phyloP scores from a whole-genome alignment of 2,329 filamentous ascomycete genomes.

The Fusarium odoratissimum region DNA sequence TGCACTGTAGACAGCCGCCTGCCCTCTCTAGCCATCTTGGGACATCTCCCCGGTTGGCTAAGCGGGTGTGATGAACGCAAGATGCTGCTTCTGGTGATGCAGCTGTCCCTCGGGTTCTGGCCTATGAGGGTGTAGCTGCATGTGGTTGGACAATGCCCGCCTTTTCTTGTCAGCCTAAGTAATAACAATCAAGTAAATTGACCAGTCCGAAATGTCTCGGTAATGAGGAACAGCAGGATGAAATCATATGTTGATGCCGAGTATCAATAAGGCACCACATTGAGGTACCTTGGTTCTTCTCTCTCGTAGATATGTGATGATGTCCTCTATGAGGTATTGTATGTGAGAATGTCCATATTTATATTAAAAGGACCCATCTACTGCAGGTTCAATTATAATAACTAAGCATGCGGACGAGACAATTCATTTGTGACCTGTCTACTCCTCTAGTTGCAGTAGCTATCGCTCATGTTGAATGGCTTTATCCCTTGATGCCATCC shows the following conservation, averaged over 20 bases:
- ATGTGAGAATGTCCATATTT: constrained; percentile 6
- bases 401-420: constrained; percentile 18
- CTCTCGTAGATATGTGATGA: neutral
- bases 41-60: constrained; percentile 34
- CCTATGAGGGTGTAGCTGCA: constrained; percentile 12
- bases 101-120: constrained; percentile 23
- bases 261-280: neutral
- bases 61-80: constrained; percentile 37
- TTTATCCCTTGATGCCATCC: constrained; percentile 40
- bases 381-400: constrained; percentile 20
- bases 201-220: constrained; percentile 21
- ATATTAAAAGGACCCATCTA: constrained; percentile 15
- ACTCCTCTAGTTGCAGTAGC: constrained; percentile 25
- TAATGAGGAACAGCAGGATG: constrained; percentile 3
- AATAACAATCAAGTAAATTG: neutral
- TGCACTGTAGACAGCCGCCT: constrained; percentile 24
- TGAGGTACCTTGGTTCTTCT: neutral
- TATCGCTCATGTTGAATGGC: constrained; percentile 53
- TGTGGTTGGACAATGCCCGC: constrained; percentile 22
- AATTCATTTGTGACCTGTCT: constrained; percentile 14
- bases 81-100: constrained; percentile 36
- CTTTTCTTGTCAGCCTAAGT: constrained; percentile 3
- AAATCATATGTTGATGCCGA: constrained; percentile 1
- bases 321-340: neutral
- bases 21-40: constrained; percentile 34